Evolutionary conservation across 2,329 filamentous ascomycete species (phyloP), one percentile per base, ranked within the genome.

Genomic region (Cytospora piceae): DNA sequence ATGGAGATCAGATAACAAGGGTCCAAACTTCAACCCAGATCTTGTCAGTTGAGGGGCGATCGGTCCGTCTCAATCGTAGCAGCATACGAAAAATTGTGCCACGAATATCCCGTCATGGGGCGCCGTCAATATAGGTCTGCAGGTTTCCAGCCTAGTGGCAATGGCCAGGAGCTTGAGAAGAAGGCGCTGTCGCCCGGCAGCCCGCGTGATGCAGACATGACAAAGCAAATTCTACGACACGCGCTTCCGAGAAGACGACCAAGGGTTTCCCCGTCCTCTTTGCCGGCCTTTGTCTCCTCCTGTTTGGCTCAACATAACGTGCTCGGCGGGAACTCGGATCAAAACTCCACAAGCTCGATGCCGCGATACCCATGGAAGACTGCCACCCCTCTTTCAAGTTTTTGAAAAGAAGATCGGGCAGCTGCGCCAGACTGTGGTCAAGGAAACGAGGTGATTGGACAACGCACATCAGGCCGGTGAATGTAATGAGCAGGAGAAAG

Each of bases 311-410:
- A 57, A 57, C 53, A 31, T 57, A 57, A 63, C 61, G 53, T 63
- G 39, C 53, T 42, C 39, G 39, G 39, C 39, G 39, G 20, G 61
- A 51, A 52, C 29, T 42, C 53, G 42, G 49, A 27, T 9, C 53
- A 39, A 37, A 34, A 57, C 34, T n/a, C 27, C 53, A 39, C 24
- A 46, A 8, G 32, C 17, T 11, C 39, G 31, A 24, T 39, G 22
- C 61, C 31, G 61, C 61, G 61, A 52, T 52, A 57, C 61, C 53
- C 61, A 51, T 57, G 61, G 53, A 63, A 52, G 42, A 39, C 37
- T 57, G 42, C 17, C 9, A 34, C 61, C 53, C 61, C 51, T 37
- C 54, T 46, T 37, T 37, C n/a, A 15, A 55, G 29, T 31, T 39
- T n/a, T 42, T n/a, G 17, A 39, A 5, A 14, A 49, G n/a, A 14